Percentiles rank a stretch among this genome's conserved stretches.
phyloP scores from a whole-genome alignment of 2,329 filamentous ascomycete genomes.

The Paramyrothecium sp. region DNA sequence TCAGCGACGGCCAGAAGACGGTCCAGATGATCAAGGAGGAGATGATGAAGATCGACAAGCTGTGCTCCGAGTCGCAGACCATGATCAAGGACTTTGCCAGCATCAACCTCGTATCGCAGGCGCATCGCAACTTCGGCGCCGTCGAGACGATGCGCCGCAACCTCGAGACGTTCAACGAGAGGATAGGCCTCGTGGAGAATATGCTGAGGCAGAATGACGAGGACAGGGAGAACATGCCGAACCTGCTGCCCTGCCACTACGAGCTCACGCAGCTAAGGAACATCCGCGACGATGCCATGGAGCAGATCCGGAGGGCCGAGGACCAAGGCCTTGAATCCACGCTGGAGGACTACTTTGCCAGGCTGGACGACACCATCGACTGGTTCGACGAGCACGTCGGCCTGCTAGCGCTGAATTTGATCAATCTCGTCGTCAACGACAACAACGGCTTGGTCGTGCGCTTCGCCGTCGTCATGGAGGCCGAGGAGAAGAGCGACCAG shows the following conservation, averaged over 20 bases:
- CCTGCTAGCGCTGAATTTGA: slow-evolving; percentile 83
- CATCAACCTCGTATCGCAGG: slow-evolving; percentile 88
- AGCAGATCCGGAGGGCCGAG: slow-evolving; percentile 81
- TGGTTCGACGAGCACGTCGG: slow-evolving; percentile 97
- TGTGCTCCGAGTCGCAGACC: slow-evolving; percentile 94
- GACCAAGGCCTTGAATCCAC: slow-evolving; percentile 76
- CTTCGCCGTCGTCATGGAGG: slow-evolving; percentile 87
- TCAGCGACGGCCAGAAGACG: slow-evolving; percentile 86
- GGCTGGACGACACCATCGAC: slow-evolving; percentile 82
- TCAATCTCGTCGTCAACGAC: slow-evolving; percentile 80
- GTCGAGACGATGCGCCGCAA: slow-evolving; percentile 92
- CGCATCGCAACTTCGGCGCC: slow-evolving; percentile 93
- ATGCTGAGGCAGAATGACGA: slow-evolving; percentile 82
- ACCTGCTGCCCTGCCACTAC: slow-evolving; percentile 86
- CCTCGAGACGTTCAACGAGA: slow-evolving; percentile 81
- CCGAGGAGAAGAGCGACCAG: slow-evolving; percentile 95
- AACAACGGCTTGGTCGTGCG: slow-evolving; percentile 89
- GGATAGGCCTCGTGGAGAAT: slow-evolving; percentile 71
- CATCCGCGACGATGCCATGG: slow-evolving; percentile 93
- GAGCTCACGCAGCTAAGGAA: slow-evolving; percentile 89
- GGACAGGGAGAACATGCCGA: slow-evolving; percentile 87
- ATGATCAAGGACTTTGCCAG: slow-evolving; percentile 97
- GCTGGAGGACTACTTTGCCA: slow-evolving; percentile 84
- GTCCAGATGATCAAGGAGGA: slow-evolving; percentile 95
- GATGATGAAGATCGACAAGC: slow-evolving; percentile 96